These are phyloP conservation scores for Fusarium coicis DNA, from an alignment of 2,329 filamentous ascomycete genomes.

Conservation along the genomic window DNA sequence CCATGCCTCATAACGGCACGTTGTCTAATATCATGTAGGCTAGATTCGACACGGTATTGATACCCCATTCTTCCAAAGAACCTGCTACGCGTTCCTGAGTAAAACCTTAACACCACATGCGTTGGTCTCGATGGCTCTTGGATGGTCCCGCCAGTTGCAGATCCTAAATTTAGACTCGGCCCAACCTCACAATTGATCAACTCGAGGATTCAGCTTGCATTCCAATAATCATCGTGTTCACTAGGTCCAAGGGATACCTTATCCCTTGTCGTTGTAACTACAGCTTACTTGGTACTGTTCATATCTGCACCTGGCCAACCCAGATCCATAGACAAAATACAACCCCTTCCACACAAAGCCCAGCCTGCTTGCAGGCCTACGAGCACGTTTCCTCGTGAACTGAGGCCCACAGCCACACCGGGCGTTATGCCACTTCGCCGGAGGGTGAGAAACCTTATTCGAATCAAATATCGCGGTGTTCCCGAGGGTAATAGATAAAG, in stretches of 20 bases:
- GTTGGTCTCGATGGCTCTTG: background rate
- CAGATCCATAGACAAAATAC: slow-evolving; percentile 22
- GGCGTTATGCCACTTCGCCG: slow-evolving; percentile 16
- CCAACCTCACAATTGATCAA: background rate
- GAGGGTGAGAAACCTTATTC: slow-evolving; percentile 12
- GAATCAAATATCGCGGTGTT: slow-evolving; percentile 14
- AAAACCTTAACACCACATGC: slow-evolving; percentile 14
- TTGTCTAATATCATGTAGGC: slow-evolving; percentile 6
- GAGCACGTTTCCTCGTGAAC: slow-evolving; percentile 20
- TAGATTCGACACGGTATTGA: slow-evolving; percentile 25
- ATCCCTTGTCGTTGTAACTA: slow-evolving; percentile 33
- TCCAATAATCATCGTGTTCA: slow-evolving; percentile 45
- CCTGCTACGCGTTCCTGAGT: slow-evolving; percentile 27
- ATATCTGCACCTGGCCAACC: slow-evolving; percentile 31
- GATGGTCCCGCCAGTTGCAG: background rate
- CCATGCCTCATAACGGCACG: background rate
- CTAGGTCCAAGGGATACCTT: slow-evolving; percentile 30
- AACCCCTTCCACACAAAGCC: slow-evolving; percentile 14
- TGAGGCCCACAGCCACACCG: slow-evolving; percentile 13
- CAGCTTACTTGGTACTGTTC: slow-evolving; percentile 27
- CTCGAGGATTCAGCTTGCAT: slow-evolving; percentile 22
- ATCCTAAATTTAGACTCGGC: slow-evolving; percentile 13
- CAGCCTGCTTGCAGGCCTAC: slow-evolving; percentile 11
- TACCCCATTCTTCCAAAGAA: slow-evolving; percentile 24
- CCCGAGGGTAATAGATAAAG: slow-evolving; percentile 37